phyloP scores from a whole-genome alignment of 176 grass and related monocot species.

The Alopecurus myosuroides region DNA sequence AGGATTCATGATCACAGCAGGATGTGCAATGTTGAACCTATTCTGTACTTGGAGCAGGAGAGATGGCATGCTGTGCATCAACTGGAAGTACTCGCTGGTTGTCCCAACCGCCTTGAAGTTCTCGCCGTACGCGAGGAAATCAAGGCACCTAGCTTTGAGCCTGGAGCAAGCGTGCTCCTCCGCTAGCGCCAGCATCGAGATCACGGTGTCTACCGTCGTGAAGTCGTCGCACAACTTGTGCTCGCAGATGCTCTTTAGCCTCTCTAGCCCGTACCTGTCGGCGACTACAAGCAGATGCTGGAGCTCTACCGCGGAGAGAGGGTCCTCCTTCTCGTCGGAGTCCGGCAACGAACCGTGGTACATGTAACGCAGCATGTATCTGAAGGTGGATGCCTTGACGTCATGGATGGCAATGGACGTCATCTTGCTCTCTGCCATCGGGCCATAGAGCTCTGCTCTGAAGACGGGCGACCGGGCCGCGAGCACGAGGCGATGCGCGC shows the following conservation, averaged over 20 bases:
- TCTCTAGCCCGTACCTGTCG: neutral
- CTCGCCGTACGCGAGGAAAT: neutral
- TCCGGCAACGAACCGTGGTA: neutral
- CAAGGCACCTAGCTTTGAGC: neutral
- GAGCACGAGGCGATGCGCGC: neutral
- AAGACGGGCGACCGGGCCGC: neutral
- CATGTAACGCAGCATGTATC: neutral
- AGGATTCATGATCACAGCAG: too few species aligned
- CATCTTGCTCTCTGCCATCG: neutral
- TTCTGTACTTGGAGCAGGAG: neutral
- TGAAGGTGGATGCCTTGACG: neutral
- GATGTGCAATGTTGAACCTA: neutral
- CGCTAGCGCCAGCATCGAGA: neutral
- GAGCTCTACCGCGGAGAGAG: too few species aligned
- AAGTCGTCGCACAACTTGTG: neutral
- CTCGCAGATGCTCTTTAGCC: neutral
- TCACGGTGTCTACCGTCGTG: neutral
- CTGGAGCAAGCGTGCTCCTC: neutral
- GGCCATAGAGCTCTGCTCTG: neutral
- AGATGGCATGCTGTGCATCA: neutral
- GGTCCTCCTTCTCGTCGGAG: neutral
- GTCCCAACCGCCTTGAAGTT: neutral
- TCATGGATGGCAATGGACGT: neutral
- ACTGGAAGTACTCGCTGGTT: neutral
- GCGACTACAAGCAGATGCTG: neutral